Evolutionary conservation across 257 asterid species (phyloP), one percentile per base, ranked within the genome.

Genomic region (Solanum raphanifolium): DNA sequence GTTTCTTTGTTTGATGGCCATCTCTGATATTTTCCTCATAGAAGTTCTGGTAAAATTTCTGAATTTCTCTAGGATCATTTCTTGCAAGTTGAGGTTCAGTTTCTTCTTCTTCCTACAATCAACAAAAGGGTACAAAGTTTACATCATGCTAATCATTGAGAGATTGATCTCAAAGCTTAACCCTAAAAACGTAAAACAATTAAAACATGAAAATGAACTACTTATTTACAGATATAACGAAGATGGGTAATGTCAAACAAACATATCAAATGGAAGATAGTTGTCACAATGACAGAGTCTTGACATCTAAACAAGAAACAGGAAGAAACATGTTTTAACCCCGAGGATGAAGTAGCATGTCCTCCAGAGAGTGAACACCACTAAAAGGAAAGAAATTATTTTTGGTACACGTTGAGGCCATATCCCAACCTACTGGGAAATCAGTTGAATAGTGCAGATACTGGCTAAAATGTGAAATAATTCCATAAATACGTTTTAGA

Each of bases 1-100:
- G 99, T 91, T 89, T 97, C 89, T 97, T 97, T 60, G 95, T 94
- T 74, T 92, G 86, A 89, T 96, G 98, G 72, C 98, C 99, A 81
- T 96, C 96, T 92, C 87, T 89, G 88, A 97, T 96, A 88, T 96
- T 93, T 87, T 89, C 90, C 93, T 91, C 95, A 88, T 93, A 96
- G 90, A 91, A 97, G 43, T 86, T 85, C 94, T 93, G 96, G 92
- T 93, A 97, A 88, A 83, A 97, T 90, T 75, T 91, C 88, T 93
- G 94, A 65, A 97, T 92, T 88, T 96, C 98, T 89, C 90, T 88
- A 69, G 95, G 96, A 91, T 95, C 98, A 90, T 79, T 91, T 36
- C 79, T 35, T 18, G 93, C 96, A 85, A 94, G 98, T 41, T 58
- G 83, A 65, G 90, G 95, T 83, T 89, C 73, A 43, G 98, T 91